Percentiles rank a stretch among this genome's conserved stretches.
Evolutionary conservation across 192 early-diverging fungal species (phyloP).

Genomic region (Entomortierella chlamydospora): DNA sequence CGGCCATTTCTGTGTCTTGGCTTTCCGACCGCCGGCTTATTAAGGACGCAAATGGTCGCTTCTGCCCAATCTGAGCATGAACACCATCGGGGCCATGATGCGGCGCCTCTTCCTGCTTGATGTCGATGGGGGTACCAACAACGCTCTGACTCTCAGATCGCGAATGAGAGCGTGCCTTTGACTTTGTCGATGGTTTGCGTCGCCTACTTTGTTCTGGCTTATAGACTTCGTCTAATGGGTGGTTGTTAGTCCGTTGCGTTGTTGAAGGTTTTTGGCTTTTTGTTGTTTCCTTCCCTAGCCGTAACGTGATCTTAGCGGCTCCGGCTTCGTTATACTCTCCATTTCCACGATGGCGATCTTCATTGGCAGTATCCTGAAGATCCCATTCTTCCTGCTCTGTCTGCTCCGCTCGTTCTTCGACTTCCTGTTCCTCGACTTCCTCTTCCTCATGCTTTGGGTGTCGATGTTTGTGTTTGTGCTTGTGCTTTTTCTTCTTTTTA

Average conservation of each 20-base stretch:
- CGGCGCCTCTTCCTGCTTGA: slow-evolving; percentile 16
- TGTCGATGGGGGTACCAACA: background rate
- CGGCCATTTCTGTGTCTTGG: slow-evolving; percentile 1
- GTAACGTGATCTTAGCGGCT: slow-evolving; percentile 10
- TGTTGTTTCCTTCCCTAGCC: slow-evolving; percentile 10
- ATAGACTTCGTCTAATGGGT: slow-evolving; percentile 8
- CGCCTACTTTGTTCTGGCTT: background rate
- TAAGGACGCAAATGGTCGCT: slow-evolving; percentile 15
- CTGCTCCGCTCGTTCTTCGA: background rate
- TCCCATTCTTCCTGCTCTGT: too few species aligned
- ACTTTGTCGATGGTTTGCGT: background rate
- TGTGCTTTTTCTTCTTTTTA: slow-evolving; percentile 50
- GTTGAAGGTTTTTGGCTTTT: slow-evolving; percentile 1
- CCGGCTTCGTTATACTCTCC: slow-evolving; percentile 16
- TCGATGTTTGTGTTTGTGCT: slow-evolving; percentile 40
- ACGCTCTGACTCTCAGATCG: slow-evolving; percentile 9
- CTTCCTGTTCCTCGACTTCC: slow-evolving; percentile 6
- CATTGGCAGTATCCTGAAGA: background rate
- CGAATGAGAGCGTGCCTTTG: slow-evolving; percentile 6
- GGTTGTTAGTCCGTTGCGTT: slow-evolving; percentile 7
- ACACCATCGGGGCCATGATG: background rate
- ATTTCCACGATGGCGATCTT: slow-evolving; percentile 8
- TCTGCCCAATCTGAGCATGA: slow-evolving; percentile 20
- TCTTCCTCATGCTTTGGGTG: slow-evolving; percentile 23
- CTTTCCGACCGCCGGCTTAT: slow-evolving; percentile 1